Base-by-base conservation (phyloP, 257 asterid species). In the Solanum stenotomum region DNA sequence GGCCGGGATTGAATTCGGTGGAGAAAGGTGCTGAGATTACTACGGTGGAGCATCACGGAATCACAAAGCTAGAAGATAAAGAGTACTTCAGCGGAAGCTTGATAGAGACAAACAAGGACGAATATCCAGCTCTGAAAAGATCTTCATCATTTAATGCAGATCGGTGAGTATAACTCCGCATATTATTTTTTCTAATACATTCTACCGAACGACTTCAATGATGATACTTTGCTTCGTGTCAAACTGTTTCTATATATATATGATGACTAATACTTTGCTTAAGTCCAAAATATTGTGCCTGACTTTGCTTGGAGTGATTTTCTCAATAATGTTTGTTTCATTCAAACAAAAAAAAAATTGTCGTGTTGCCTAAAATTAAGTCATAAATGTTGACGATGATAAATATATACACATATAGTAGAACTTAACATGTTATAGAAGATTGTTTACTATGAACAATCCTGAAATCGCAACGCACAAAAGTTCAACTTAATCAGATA, bases 131-230 rank as follows among this genome's bases (percentile, higher is more conserved):
- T 83, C 89, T 95, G 33, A 94, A 94, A 83, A 93, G 97, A 89
- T 96, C 98, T 86, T 93, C 92, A 74, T 96, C 99, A 27, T 96
- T 91, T 93, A 94, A 92, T 87, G 98, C 96, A 40, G 96, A 91
- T 86, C 92, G 98, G 92, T 94, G 88, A 92, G 92, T 89, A 38
- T 37, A 12, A 25, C 38, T 81, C 1, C 0, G 1, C 18, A 0
- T 27, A 29, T 68, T 31, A 31, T 71, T 71, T 7, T 15, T 8
- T 7, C 13, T 31, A 70, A 15, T 65, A 65, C 8, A 11, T 61
- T 22, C 10, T 22, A 3, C 0, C 2, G 2, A 56, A 56, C 1
- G 1, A 7, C 23, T 27, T 23, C 1, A n/a, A 67, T 74, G 15
- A 74, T 20, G 52, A 75, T 75, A 27, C 10, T 75, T 10, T 37